Base-by-base conservation (phyloP, 2,329 filamentous ascomycete genomes). In the Diaporthe ampelina region DNA sequence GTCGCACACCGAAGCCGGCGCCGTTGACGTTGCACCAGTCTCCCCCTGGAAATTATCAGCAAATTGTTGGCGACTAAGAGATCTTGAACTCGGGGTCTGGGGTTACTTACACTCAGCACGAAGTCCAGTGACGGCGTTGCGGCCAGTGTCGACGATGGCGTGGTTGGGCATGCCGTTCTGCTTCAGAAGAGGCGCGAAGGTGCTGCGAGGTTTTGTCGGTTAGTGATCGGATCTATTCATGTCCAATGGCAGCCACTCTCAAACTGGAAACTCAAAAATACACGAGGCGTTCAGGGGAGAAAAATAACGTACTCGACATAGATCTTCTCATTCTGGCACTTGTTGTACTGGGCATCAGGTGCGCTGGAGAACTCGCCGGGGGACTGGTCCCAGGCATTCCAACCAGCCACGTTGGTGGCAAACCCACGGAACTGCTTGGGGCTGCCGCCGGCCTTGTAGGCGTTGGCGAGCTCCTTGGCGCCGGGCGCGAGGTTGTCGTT, bases 1-100 rank as follows among this genome's bases (percentile, higher is more conserved):
- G 91, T 19, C 90, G 88, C 26, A 83, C 82, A 75, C 92, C 92
- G 76, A 93, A 93, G 10, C 92, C 91, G 70, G 91, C 89, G 45
- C 88, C 89, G 50, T 84, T 87, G 76, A 68, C 63, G 17, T 68
- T 86, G 80, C 85, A 86, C 85, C 85, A 86, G 79, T 86, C 81
- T 75, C 85, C 86, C 85, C 63, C 63, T 68, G 1, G 48, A 3
- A 26, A 21, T 2, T 1, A 17, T 68, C n/a, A 54, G 48, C 10
- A 8, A 68, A 2, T 8, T 4, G 7, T 37, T 4, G 13, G 2
- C 8, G 17, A 35, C 8, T 1, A 21, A 0, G 2, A 10, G 3
- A 56, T 48, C 19, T 19, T 10, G 19, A 1, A 17, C 3, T 3
- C n/a, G 1, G 2, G 7, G 19, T 43, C 15, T 17, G 15, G 40